A percentile compares a stretch with the other conserved stretches of the same genome.
Conservation (phyloP, 192 early-diverging fungal species). For the Backusella westeae region DNA sequence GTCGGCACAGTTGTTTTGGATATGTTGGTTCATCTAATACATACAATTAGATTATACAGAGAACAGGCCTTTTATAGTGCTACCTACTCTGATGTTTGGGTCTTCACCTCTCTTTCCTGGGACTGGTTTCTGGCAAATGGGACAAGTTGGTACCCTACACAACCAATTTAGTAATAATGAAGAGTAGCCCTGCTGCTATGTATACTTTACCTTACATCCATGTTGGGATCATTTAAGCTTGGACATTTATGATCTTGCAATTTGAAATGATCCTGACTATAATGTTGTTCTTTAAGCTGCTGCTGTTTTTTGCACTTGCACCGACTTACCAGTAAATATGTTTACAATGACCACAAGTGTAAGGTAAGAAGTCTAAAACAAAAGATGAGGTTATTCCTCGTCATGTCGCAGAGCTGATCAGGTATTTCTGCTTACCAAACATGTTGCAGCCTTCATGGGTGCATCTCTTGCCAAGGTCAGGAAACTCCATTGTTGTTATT, state of each 20-base stretch:
- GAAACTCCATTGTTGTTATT: constrained; percentile 60
- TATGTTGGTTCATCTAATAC: constrained; percentile 60
- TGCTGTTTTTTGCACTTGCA: background rate
- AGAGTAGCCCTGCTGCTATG: constrained; percentile 49
- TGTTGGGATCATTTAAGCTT: constrained; percentile 47
- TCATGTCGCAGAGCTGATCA: background rate
- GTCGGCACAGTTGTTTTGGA: constrained; percentile 55
- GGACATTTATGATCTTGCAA: constrained; percentile 63
- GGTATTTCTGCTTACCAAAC: constrained; percentile 35
- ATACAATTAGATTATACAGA: background rate
- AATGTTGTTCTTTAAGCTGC: background rate
- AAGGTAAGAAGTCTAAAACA: constrained; percentile 47
- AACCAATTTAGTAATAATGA: background rate
- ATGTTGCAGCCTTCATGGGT: constrained; percentile 53
- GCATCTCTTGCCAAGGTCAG: constrained; percentile 68
- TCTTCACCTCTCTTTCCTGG: constrained; percentile 69
- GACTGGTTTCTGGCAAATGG: constrained; percentile 72
- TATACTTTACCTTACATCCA: constrained; percentile 49
- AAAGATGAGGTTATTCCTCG: background rate
- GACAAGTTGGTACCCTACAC: constrained; percentile 65
- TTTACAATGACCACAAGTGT: constrained; percentile 54
- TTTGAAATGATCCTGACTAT: constrained; percentile 70
- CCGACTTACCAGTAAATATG: constrained; percentile 45
- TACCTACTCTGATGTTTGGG: constrained; percentile 59
- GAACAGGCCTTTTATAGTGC: background rate